These are phyloP conservation scores for Arthrobotrys entomopaga DNA, from an alignment of 2,329 filamentous ascomycete genomes.

Conservation along the genomic window DNA sequence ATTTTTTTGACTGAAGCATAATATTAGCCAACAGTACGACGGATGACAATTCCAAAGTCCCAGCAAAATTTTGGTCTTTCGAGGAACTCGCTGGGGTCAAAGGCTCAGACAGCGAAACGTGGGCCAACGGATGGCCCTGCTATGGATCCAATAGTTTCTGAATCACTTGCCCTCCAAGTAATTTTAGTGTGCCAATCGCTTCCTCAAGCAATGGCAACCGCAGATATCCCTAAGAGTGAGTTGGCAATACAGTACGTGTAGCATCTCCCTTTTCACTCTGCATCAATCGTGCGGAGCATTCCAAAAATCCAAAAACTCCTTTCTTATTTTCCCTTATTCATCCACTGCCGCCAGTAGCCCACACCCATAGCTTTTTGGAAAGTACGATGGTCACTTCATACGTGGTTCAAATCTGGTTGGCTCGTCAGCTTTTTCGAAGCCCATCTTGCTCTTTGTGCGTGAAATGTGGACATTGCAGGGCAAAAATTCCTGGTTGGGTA, in stretches of 20 bases:
- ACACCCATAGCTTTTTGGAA: constrained; percentile 47
- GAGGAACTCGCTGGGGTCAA: constrained; percentile 46
- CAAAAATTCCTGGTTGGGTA: constrained; percentile 52
- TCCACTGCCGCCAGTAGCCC: constrained; percentile 42
- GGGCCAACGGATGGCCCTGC: constrained; percentile 53
- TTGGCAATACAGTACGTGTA: constrained; percentile 50
- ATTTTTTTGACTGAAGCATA: constrained; percentile 29
- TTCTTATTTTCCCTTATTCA: constrained; percentile 39
- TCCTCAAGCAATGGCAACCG: constrained; percentile 46
- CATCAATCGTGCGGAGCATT: constrained; percentile 47
- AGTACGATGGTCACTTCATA: constrained; percentile 44
- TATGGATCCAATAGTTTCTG: constrained; percentile 50
- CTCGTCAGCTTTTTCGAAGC: constrained; percentile 33
- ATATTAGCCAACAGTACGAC: constrained; percentile 43
- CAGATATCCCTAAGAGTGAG: constrained; percentile 52
- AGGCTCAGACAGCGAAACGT: constrained; percentile 52
- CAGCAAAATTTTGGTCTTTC: constrained; percentile 28
- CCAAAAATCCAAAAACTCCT: constrained; percentile 36
- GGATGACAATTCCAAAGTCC: constrained; percentile 33
- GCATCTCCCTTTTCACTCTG: constrained; percentile 33
- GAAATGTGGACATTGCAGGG: constrained; percentile 50
- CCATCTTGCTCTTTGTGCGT: constrained; percentile 50
- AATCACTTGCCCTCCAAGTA: constrained; percentile 51
- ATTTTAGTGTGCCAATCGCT: constrained; percentile 49
- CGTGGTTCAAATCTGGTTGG: constrained; percentile 48